Percentiles rank a stretch among this genome's conserved stretches.
Evolutionary conservation across 2,329 filamentous ascomycete genomes (phyloP).

Genomic region (Claviceps sp.): DNA sequence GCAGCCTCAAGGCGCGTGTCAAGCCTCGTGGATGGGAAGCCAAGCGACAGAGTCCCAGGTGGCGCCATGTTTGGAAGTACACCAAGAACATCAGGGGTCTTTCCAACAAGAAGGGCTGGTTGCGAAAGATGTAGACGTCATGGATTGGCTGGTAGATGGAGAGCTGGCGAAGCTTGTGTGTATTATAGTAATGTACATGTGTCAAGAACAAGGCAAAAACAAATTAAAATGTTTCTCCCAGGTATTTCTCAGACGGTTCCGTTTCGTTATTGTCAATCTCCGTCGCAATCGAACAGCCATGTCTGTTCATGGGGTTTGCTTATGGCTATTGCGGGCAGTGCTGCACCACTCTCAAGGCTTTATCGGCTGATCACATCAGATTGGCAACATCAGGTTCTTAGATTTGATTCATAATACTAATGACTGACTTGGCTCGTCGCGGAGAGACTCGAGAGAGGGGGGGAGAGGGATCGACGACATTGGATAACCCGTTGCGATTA

Average conservation of each 20-base stretch:
- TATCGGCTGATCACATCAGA: too few relatives aligned
- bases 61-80: conserved; percentile 51
- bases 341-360: too few relatives aligned
- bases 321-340: too few relatives aligned
- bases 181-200: conserved; percentile 7
- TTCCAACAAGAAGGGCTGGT: conserved; percentile 29
- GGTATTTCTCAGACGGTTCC: not conserved
- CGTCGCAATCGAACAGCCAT: too few relatives aligned
- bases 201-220: not conserved
- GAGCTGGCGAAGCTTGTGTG: not conserved
- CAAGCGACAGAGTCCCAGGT: conserved; percentile 51
- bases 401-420: too few relatives aligned
- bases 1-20: conserved; percentile 49
- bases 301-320: too few relatives aligned
- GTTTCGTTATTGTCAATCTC: too few relatives aligned
- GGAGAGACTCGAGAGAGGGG: too few relatives aligned
- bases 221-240: not conserved
- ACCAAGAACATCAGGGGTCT: conserved; percentile 41
- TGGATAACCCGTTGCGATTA: too few relatives aligned
- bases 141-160: not conserved
- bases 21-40: conserved; percentile 53
- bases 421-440: too few relatives aligned
- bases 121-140: conserved; percentile 23
- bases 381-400: too few relatives aligned
- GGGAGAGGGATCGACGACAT: too few relatives aligned